A percentile compares a stretch with the other conserved stretches of the same genome.
Evolutionary conservation across 495 filamentous ascomycete species (phyloP).

Genomic region (Annulohypoxylon stygium): DNA sequence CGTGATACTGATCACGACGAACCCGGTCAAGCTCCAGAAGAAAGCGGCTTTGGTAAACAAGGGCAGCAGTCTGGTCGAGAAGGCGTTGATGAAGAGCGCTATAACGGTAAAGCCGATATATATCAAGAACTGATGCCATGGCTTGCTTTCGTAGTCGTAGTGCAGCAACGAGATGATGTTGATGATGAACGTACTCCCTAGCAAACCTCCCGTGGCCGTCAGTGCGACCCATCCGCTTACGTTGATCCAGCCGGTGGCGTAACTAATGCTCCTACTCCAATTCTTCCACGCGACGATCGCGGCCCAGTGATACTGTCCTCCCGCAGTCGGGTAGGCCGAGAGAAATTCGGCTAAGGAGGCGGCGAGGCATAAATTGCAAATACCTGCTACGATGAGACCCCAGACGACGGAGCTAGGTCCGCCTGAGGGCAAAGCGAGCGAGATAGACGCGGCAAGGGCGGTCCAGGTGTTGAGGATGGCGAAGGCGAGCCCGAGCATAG

Average conservation of each 20-base stretch:
- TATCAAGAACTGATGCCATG: slow-evolving; percentile 82
- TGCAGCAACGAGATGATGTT: slow-evolving; percentile 52
- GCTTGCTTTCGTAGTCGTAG: slow-evolving; percentile 62
- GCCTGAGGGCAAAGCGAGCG: slow-evolving; percentile 65
- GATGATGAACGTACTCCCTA: slow-evolving; percentile 52
- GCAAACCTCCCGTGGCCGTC: slow-evolving; percentile 49
- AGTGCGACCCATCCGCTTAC: slow-evolving; percentile 76
- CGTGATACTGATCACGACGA: slow-evolving; percentile 76
- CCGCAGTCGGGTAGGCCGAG: slow-evolving; percentile 76
- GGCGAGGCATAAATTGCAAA: slow-evolving; percentile 79
- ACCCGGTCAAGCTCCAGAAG: slow-evolving; percentile 76
- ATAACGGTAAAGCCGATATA: slow-evolving; percentile 75
- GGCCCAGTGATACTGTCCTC: slow-evolving; percentile 83
- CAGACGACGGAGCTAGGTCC: slow-evolving; percentile 68
- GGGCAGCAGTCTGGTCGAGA: slow-evolving; percentile 72
- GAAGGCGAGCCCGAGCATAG: slow-evolving; percentile 71
- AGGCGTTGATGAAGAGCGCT: slow-evolving; percentile 75
- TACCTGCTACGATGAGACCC: slow-evolving; percentile 76
- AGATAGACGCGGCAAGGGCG: slow-evolving; percentile 66
- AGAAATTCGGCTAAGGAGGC: slow-evolving; percentile 79
- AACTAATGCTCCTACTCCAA: slow-evolving; percentile 74
- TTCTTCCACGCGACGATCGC: slow-evolving; percentile 70
- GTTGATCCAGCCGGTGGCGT: slow-evolving; percentile 83
- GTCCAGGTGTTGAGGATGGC: slow-evolving; percentile 73
- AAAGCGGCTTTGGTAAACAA: slow-evolving; percentile 73